Conservation (phyloP, 306 rosid genomes). For the Abrus precatorius region DNA sequence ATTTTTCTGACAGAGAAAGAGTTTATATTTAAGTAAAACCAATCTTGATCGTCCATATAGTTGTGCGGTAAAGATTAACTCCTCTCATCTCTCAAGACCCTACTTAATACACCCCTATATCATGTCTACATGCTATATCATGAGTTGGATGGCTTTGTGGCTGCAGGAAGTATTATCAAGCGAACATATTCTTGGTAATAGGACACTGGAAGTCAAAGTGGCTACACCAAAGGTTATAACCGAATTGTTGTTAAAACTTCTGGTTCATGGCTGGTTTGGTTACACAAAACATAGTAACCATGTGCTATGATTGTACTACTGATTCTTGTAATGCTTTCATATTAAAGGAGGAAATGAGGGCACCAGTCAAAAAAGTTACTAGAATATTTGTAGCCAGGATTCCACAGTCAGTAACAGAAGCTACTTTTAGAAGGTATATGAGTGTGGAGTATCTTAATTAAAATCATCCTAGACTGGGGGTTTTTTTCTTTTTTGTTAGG, state of each 20-base stretch:
- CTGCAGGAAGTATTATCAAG: slow-evolving; percentile 75
- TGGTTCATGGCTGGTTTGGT: slow-evolving; percentile 31
- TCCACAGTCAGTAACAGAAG: slow-evolving; percentile 90
- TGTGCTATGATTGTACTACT: slow-evolving; percentile 20
- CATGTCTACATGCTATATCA: background rate
- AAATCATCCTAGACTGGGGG: background rate
- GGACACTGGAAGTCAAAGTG: slow-evolving; percentile 96
- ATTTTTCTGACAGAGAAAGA: background rate
- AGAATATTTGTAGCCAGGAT: slow-evolving; percentile 97
- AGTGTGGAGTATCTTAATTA: slow-evolving; percentile 37
- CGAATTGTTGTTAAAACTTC: slow-evolving; percentile 10
- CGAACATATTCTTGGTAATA: slow-evolving; percentile 90
- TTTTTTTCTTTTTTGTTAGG: background rate
- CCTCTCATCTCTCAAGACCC: background rate
- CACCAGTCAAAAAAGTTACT: slow-evolving; percentile 83
- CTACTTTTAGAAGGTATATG: slow-evolving; percentile 79
- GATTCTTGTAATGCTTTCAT: slow-evolving; percentile 45
- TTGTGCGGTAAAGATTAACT: background rate
- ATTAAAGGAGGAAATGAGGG: slow-evolving; percentile 96
- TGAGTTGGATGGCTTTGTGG: slow-evolving; percentile 31
- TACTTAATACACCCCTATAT: background rate
- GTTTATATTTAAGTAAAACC: no score
- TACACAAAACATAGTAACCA: background rate
- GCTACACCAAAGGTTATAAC: slow-evolving; percentile 92
- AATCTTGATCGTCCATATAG: no score